phyloP scores from a whole-genome alignment of 1,284 basidiomycete species.

The Tylopilus sp. region DNA sequence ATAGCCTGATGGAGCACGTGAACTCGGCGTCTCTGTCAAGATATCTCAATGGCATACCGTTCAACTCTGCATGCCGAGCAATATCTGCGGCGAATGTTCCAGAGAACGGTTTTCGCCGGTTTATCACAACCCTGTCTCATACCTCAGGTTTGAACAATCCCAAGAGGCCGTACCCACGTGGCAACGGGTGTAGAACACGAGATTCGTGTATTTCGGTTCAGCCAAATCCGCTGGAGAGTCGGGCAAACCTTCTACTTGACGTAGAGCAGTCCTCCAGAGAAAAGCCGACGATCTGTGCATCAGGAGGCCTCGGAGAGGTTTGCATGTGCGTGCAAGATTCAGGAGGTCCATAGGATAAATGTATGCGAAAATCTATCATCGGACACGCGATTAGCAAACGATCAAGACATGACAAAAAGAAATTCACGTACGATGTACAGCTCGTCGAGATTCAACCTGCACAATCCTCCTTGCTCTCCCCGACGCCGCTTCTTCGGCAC shows the following conservation, averaged over 20 bases:
- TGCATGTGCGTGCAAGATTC: conserved; percentile 31
- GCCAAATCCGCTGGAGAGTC: conserved; percentile 34
- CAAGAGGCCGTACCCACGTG: conserved; percentile 8
- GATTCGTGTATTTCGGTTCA: conserved; percentile 34
- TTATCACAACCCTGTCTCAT: conserved; percentile 13
- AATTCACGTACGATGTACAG: conserved; percentile 14
- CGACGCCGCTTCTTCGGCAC: conserved; percentile 17
- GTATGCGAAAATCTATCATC: conserved; percentile 23
- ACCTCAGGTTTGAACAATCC: not conserved
- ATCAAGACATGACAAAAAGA: not conserved
- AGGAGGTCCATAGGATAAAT: conserved; percentile 29
- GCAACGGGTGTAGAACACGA: conserved; percentile 27
- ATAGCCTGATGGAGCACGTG: conserved; percentile 2
- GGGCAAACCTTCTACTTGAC: conserved; percentile 20
- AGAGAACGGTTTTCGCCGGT: conserved; percentile 5
- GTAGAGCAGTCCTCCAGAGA: conserved; percentile 25
- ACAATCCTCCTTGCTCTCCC: conserved; percentile 11
- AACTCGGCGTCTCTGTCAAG: not conserved
- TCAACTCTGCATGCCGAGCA: conserved; percentile 10
- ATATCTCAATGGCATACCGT: conserved; percentile 5
- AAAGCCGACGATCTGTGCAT: conserved; percentile 26
- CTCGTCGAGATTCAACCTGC: conserved; percentile 19
- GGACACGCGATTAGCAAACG: not conserved
- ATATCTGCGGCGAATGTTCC: conserved; percentile 18
- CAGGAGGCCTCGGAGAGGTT: conserved; percentile 23